Evolutionary conservation across 176 grass and related monocot species (phyloP).

Genomic region (Carex kokanica): DNA sequence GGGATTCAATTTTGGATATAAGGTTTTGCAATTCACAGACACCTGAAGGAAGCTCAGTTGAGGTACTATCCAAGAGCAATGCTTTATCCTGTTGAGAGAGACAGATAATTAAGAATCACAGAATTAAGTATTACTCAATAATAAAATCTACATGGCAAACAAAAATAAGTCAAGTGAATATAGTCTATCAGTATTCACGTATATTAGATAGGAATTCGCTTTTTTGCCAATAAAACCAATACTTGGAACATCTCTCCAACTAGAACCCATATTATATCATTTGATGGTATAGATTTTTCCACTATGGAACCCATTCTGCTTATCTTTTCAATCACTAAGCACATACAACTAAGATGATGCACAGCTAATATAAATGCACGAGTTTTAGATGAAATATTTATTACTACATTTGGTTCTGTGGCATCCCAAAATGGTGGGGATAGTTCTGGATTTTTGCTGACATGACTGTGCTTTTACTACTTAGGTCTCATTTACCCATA

Average conservation of each 20-base stretch:
- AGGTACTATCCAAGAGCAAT: background rate
- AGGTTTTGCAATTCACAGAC: constrained; percentile 44
- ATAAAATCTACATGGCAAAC: background rate
- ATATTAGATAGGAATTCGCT: background rate
- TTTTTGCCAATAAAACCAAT: background rate
- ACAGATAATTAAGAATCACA: constrained; percentile 6
- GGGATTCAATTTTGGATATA: constrained; percentile 62
- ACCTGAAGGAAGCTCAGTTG: constrained; percentile 29
- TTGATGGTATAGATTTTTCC: background rate
- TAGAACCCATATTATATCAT: background rate
- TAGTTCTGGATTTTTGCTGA: background rate
- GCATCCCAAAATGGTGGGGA: background rate
- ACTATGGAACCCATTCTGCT: background rate
- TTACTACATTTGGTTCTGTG: background rate
- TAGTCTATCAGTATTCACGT: constrained; percentile 9
- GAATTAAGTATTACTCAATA: background rate
- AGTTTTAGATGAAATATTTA: background rate
- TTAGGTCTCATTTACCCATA: background rate
- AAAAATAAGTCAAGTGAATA: background rate
- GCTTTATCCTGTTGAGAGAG: constrained; percentile 20
- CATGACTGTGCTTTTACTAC: background rate
- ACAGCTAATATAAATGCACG: background rate
- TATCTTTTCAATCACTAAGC: background rate
- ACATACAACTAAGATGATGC: background rate
- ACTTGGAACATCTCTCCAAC: background rate